These are phyloP conservation scores for Petasospora fabianii DNA, from an alignment of 1,139 yeast genomes.

Conservation along the genomic window DNA sequence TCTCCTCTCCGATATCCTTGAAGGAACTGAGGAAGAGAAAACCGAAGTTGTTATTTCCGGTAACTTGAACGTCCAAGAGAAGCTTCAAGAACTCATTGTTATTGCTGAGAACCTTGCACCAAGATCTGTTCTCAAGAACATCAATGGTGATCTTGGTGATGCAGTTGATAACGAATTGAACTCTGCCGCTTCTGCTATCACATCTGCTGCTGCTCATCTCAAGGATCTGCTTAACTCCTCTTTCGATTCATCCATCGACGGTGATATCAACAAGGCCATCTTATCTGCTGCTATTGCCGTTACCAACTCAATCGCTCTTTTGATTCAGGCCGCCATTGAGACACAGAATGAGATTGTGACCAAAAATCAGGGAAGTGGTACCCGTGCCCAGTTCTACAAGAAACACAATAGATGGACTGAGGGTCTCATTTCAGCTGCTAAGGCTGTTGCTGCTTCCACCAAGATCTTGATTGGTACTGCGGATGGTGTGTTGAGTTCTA, in stretches of 20 bases:
- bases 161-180: constrained; percentile 71
- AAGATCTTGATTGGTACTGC: constrained; percentile 78
- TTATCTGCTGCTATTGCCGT: constrained; percentile 78
- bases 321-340: constrained; percentile 74
- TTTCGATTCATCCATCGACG: constrained; percentile 53
- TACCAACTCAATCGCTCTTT: constrained; percentile 70
- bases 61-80: constrained; percentile 70
- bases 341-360: constrained; percentile 82
- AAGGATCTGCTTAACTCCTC: constrained; percentile 46
- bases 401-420: constrained; percentile 94
- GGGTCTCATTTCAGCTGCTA: constrained; percentile 88
- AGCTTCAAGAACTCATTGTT: constrained; percentile 55
- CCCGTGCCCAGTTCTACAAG: constrained; percentile 76
- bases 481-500: constrained; percentile 69
- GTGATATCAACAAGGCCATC: constrained; percentile 75
- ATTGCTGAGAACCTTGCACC: constrained; percentile 59
- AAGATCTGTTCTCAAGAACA: constrained; percentile 20
- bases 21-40: constrained; percentile 58
- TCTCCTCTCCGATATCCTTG: constrained; percentile 51
- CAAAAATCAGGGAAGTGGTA: constrained; percentile 61
- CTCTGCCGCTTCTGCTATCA: constrained; percentile 67
- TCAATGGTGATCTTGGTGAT: constrained; percentile 57
- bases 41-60: constrained; percentile 75
- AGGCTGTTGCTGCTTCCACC: constrained; percentile 84
- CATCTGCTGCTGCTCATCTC: constrained; percentile 61